Base-by-base conservation (phyloP, 2,329 filamentous ascomycete genomes). In the Sporothrix variecibatus region DNA sequence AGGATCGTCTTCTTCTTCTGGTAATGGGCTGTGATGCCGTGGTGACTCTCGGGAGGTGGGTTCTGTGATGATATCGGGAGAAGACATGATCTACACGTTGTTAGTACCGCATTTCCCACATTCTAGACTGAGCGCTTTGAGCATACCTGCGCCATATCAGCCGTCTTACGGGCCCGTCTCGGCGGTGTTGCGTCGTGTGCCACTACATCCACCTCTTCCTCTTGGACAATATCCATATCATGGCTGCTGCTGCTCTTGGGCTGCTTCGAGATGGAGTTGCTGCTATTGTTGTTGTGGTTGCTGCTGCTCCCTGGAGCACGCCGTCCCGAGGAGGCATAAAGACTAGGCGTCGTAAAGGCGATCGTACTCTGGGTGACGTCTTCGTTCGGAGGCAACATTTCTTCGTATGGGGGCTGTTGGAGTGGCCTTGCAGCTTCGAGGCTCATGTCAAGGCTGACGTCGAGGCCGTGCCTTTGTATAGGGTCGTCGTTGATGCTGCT, bases 281-380 rank as follows among this genome's bases (percentile, higher is more conserved):
- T 56, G 46, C 20, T 15, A 6, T 28, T 53, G 38, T 40, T 64
- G 51, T 31, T 56, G 46, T 28, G 8, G 9, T 28, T 53, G 38
- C 31, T 64, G 68, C 64, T 67, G 40, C 53, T 49, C 6, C 15
- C 51, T 9, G 51, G 28, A 3, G 26, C 56, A 31, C 65, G 74
- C 23, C 40, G 76, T 9, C 74, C 76, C 6, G 78, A 78, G 6
- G 76, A 78, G 8, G 75, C 77, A 67, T 77, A 80, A 9, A 78
- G 76, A 68, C 80, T 83, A 9, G 82, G 82, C 1, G 82, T 83
- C 5, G 82, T 77, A 43, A 82, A 82, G 1, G 81, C 80, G n/a
- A 77, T 65, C 0, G 76, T 77, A 69, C 76, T 77, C 72, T 83
- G 78, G 0, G 82, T 83, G 9, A 79, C 79, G 7, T 77, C 78